phyloP scores from a whole-genome alignment of 1,139 yeast species.

The Taphrina communis region DNA sequence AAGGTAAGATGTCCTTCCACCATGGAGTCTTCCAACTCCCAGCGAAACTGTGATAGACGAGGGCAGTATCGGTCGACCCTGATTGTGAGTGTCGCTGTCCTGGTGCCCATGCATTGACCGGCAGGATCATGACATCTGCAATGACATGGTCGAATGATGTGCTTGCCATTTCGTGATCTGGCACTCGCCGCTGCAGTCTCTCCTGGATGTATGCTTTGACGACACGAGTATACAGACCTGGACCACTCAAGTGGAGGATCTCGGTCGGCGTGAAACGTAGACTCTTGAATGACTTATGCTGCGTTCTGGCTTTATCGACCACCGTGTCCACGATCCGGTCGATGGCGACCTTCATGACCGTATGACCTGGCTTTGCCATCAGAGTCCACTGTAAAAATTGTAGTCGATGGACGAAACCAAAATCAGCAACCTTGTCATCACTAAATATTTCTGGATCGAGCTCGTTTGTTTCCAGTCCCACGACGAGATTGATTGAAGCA shows the following conservation, averaged over 20 bases:
- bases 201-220: slow-evolving; percentile 74
- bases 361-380: slow-evolving; percentile 86
- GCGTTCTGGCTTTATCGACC: not conserved
- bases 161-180: not conserved
- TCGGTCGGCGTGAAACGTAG: slow-evolving; percentile 46
- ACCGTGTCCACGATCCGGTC: slow-evolving; percentile 52
- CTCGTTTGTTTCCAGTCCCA: slow-evolving; percentile 28
- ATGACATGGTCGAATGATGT: not conserved
- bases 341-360: slow-evolving; percentile 78
- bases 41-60: not conserved
- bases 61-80: not conserved
- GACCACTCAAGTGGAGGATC: slow-evolving; percentile 63
- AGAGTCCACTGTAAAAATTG: slow-evolving; percentile 85
- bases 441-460: slow-evolving; percentile 8
- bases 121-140: slow-evolving; percentile 83
- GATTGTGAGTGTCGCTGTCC: slow-evolving; percentile 67
- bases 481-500: slow-evolving; percentile 21
- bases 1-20: not conserved
- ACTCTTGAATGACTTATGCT: slow-evolving; percentile 60
- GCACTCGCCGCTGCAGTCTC: slow-evolving; percentile 62
- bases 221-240: slow-evolving; percentile 88
- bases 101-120: slow-evolving; percentile 81
- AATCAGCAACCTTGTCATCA: slow-evolving; percentile 62
- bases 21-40: not conserved
- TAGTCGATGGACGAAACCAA: slow-evolving; percentile 70